Evolutionary conservation across 192 early-diverging fungal genomes (phyloP).

Genomic region (Diversispora epigaea): DNA sequence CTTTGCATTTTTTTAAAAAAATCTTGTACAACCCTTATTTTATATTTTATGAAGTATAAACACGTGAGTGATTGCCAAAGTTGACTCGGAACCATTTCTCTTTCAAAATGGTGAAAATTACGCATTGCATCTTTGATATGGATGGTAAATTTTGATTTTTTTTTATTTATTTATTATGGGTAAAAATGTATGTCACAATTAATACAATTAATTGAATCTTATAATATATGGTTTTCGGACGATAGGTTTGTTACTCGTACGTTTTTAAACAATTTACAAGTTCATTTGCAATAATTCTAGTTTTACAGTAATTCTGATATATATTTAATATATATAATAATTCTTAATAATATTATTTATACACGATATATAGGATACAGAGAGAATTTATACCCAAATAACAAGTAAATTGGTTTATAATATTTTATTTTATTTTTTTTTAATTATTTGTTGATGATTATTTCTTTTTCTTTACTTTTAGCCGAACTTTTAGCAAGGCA

Average conservation of each 20-base stretch:
- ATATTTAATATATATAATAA: neutral
- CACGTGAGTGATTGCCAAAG: no score
- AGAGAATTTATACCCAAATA: neutral
- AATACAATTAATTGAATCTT: neutral
- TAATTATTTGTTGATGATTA: neutral
- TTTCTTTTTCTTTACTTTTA: slow-evolving; percentile 18
- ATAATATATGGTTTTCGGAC: neutral
- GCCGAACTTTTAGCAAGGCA: slow-evolving; percentile 74
- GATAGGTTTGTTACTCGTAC: neutral
- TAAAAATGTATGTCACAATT: neutral
- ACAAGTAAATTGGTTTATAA: neutral
- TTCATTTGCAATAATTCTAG: neutral
- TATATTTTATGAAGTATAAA: no score
- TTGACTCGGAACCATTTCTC: no score
- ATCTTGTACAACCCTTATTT: no score
- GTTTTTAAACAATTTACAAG: neutral
- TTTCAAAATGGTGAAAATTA: neutral
- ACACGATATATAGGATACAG: neutral
- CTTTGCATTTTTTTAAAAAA: no score
- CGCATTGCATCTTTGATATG: slow-evolving; percentile 23
- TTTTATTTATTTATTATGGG: neutral
- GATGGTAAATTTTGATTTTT: slow-evolving; percentile 3
- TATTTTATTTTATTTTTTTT: neutral
- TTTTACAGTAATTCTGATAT: neutral
- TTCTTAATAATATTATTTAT: neutral